Percentiles rank a stretch among this genome's conserved stretches.
Evolutionary conservation across 2,329 filamentous ascomycete genomes (phyloP).

Genomic region (Ophioceras dolichostomum): DNA sequence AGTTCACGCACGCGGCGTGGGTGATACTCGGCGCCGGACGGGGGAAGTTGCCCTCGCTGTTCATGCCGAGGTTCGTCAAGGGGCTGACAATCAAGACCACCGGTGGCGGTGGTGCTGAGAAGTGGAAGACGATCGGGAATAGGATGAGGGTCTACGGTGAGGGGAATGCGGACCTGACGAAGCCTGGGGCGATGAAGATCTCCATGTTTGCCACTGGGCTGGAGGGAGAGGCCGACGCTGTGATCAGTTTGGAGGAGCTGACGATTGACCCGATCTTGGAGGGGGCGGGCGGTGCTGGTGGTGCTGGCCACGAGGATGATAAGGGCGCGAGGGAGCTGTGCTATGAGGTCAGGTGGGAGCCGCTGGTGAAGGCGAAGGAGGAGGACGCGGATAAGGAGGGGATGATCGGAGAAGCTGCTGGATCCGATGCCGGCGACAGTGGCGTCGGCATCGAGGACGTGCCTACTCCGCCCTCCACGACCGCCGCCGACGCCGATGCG

Average conservation of each 20-base stretch:
- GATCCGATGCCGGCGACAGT: background rate
- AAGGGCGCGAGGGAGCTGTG: slow-evolving; percentile 23
- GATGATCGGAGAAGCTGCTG: too few species aligned
- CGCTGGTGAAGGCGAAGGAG: slow-evolving; percentile 12
- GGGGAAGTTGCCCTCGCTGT: slow-evolving; percentile 17
- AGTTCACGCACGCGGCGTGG: slow-evolving; percentile 7
- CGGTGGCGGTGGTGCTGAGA: too few species aligned
- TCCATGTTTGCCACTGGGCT: slow-evolving; percentile 19
- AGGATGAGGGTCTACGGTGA: slow-evolving; percentile 13
- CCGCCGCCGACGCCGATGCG: too few species aligned
- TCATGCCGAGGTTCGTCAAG: slow-evolving; percentile 22
- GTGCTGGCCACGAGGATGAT: slow-evolving; percentile 11
- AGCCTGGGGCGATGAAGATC: slow-evolving; percentile 18
- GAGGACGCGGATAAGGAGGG: too few species aligned
- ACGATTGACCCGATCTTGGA: slow-evolving; percentile 28
- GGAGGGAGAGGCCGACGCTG: slow-evolving; percentile 10
- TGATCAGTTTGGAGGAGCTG: slow-evolving; percentile 23
- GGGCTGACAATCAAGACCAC: slow-evolving; percentile 18
- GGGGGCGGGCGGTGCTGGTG: slow-evolving; percentile 6
- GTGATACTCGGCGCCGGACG: slow-evolving; percentile 9
- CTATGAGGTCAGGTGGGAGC: slow-evolving; percentile 33
- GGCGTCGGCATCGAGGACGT: background rate
- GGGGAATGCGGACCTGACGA: slow-evolving; percentile 11
- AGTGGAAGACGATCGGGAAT: slow-evolving; percentile 15
- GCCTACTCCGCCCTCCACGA: too few species aligned